Base-by-base conservation (phyloP, 176 grass and related monocot genomes). In the Neostapfia colusana region DNA sequence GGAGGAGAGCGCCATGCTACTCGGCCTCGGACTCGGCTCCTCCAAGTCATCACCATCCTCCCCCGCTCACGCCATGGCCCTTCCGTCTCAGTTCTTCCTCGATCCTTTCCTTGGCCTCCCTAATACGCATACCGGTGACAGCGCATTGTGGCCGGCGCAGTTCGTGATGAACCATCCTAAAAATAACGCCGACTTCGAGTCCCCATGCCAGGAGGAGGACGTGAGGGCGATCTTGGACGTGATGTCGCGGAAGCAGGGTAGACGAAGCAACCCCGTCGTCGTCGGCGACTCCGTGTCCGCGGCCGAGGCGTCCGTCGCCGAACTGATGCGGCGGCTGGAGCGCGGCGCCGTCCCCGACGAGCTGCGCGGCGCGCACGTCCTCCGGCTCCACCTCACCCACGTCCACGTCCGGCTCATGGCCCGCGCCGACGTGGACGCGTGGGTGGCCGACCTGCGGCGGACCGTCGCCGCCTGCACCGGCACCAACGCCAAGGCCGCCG, bases 261-360 rank as follows among this genome's bases (percentile, higher is more conserved):
- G 57, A 57, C 85, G 71, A 76, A 83, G 18, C 25, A 96, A 88
- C 81, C 77, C 83, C 49, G 79, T 90, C 3, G 53, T 88, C 66
- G 71, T 96, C 23, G 89, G 79, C 42, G 93, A 96, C 65, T 81
- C 89, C 56, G 82, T 63, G 65, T 60, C 86, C 75, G 24, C 79
- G 0, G 71, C 81, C 35, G 93, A 88, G 75, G 79, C 65, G 1
- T 64, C 87, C 11, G 82, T 88, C 10, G 82, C 82, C 2, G 82
- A 83, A 35, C 27, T 88, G 28, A 79, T 81, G 78, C 31, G 54
- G 69, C 82, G 76, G 18, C 59, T 96, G 17, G 85, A 89, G 67
- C 69, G 81, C 35, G 82, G 79, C 44, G 81, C 85, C 21, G 89
- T 92, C 70, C 84, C 89, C 10, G 82, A 67, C n/a, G 93, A 92